These are phyloP conservation scores for Aspergillus incahuasiensis DNA, from an alignment of 495 filamentous ascomycete genomes.

Conservation along the genomic window DNA sequence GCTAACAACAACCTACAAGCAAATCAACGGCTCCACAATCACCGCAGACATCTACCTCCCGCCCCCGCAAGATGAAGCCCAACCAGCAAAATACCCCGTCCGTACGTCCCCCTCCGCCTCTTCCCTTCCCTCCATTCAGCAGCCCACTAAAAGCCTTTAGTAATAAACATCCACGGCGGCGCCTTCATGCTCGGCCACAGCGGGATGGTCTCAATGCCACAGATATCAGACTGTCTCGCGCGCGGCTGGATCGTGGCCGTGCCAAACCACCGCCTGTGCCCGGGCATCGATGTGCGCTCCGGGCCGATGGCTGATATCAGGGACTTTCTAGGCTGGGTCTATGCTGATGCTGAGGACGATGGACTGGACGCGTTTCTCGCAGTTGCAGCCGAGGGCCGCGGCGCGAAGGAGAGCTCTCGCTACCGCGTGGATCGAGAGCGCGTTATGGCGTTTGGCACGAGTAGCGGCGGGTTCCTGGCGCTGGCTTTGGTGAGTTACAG, in stretches of 20 bases:
- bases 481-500: conserved; percentile 26
- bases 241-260: conserved; percentile 37
- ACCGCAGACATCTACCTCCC: conserved; percentile 30
- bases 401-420: not conserved
- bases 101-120: conserved; percentile 16
- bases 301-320: conserved; percentile 25
- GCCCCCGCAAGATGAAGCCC: conserved; percentile 1
- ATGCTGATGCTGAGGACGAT: conserved; percentile 15
- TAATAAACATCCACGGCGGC: conserved; percentile 38
- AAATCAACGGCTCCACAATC: conserved; percentile 25
- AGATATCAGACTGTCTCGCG: conserved; percentile 31
- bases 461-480: conserved; percentile 28
- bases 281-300: conserved; percentile 25
- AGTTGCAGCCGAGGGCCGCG: too few species aligned
- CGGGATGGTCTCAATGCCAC: conserved; percentile 28
- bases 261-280: conserved; percentile 34
- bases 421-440: conserved; percentile 25
- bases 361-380: not conserved
- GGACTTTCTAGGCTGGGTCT: conserved; percentile 20
- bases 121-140: not conserved
- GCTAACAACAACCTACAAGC: conserved; percentile 27
- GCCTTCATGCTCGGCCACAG: conserved; percentile 38
- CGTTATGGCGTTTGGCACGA: conserved; percentile 33
- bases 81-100: conserved; percentile 21
- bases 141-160: conserved; percentile 14